Evolutionary conservation across 371 early-diverging fungal species (phyloP), one percentile per base, ranked within the genome.

Genomic region (Gilbertella persicaria): DNA sequence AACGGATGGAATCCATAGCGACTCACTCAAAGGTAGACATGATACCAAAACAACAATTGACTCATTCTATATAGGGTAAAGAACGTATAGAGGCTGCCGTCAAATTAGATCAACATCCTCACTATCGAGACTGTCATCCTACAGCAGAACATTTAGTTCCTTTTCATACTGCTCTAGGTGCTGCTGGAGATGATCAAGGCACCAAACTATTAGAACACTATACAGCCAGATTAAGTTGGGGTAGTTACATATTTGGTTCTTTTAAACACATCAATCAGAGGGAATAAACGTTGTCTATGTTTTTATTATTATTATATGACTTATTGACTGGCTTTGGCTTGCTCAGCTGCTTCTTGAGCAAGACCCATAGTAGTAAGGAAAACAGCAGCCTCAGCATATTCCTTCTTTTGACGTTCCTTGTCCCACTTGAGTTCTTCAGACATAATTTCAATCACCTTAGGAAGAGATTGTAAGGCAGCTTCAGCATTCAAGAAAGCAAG

Each of bases 401-500:
- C 97, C 60, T 82, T 40, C 39, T 66, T 53, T 66, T 87, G 80
- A 38, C 92, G 84, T 26, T 64, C 73, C 13, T 71, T 54, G 53
- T 78, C 67, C 98, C 98, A 98, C 28, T 74, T 68, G 40, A 97
- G 84, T 67, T 97, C 95, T 47, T 82, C 83, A 2, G 90, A 77
- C 97, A 98, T 95, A 52, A 97, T 93, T 50, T 91, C 91, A 46
- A 93, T 79, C n/a, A 99, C 90, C 26, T 80, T 73, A 8, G 93
- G 93, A 16, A 99, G 74, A 9, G 94, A 79, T 52, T 94, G 90
- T 51, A 85, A 71, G 12, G 99, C 93, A 25, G 96, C 97, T 56
- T 89, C 87, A 16, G 97, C 92, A 71, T 98, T 95, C 56, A 98
- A 81, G 82, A 97, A 98, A 2, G 98, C 93, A 28, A 99, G 81